These are phyloP conservation scores for Mycena chlorophos DNA, from an alignment of 768 basidiomycete species.

Conservation along the genomic window DNA sequence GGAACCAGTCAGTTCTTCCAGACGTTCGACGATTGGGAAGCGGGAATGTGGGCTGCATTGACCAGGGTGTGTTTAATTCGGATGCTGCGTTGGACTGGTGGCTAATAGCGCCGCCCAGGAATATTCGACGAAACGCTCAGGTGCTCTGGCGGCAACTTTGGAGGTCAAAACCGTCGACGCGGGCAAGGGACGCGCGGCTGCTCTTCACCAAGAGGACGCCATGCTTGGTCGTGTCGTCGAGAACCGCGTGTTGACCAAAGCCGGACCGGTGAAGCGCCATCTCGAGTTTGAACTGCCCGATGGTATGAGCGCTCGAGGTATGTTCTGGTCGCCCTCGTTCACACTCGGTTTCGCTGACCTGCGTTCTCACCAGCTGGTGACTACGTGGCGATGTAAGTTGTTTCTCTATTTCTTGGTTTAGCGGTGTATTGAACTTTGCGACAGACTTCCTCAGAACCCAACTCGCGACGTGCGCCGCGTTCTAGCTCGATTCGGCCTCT, in stretches of 20 bases:
- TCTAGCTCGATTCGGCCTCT: slow-evolving; percentile 37
- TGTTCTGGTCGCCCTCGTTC: neutral
- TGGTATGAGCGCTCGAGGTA: slow-evolving; percentile 34
- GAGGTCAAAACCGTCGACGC: slow-evolving; percentile 32
- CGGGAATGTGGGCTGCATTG: slow-evolving; percentile 38
- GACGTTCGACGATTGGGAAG: slow-evolving; percentile 45
- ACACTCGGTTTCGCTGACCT: neutral
- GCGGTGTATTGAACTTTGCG: neutral
- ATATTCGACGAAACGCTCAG: slow-evolving; percentile 29
- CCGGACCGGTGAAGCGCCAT: slow-evolving; percentile 42
- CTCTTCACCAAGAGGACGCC: slow-evolving; percentile 39
- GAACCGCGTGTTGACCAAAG: slow-evolving; percentile 40
- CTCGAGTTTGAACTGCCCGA: slow-evolving; percentile 45
- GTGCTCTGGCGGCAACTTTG: slow-evolving; percentile 22
- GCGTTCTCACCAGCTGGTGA: slow-evolving; percentile 37
- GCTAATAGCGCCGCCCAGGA: slow-evolving; percentile 24
- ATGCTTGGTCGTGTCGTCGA: slow-evolving; percentile 40
- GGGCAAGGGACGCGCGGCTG: slow-evolving; percentile 34
- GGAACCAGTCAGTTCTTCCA: slow-evolving; percentile 44
- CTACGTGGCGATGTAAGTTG: slow-evolving; percentile 44
- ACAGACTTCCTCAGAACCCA: slow-evolving; percentile 44
- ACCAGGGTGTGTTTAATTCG: slow-evolving; percentile 27
- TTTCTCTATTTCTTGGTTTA: neutral
- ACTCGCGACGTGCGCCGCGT: slow-evolving; percentile 39
- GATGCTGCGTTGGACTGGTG: neutral